phyloP scores from a whole-genome alignment of 345 rosid species.

The Populus davidiana region DNA sequence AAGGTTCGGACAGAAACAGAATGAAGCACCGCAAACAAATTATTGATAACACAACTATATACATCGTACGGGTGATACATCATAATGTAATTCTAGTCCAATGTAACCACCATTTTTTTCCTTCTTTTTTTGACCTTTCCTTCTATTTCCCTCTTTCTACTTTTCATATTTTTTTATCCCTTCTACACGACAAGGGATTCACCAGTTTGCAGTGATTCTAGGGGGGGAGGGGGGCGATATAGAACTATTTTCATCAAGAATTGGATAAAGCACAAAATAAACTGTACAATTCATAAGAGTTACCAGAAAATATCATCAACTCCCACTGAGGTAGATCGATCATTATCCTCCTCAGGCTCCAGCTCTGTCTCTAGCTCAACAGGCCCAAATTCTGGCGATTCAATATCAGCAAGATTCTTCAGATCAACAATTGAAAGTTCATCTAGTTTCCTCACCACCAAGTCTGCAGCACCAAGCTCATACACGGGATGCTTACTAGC shows the following conservation, averaged over 20 bases:
- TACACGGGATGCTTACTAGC: slow-evolving; percentile 90
- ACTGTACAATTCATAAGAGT: slow-evolving; percentile 52
- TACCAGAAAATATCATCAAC: slow-evolving; percentile 78
- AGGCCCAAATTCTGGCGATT: slow-evolving; percentile 59
- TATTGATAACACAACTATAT: background rate
- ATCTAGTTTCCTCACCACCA: slow-evolving; percentile 72
- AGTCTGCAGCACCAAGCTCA: slow-evolving; percentile 90
- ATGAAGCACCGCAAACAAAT: background rate
- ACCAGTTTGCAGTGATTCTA: background rate
- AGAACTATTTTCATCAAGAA: slow-evolving; percentile 27
- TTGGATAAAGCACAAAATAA: slow-evolving; percentile 24
- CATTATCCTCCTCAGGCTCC: slow-evolving; percentile 62
- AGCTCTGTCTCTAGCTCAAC: slow-evolving; percentile 61
- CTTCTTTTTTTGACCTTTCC: background rate
- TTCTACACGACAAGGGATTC: slow-evolving; percentile 23
- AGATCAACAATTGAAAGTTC: slow-evolving; percentile 90
- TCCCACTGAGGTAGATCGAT: slow-evolving; percentile 38
- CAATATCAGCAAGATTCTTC: slow-evolving; percentile 83
- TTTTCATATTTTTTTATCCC: background rate
- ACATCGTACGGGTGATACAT: slow-evolving; percentile 26
- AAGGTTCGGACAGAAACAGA: background rate
- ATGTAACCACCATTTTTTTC: slow-evolving; percentile 27
- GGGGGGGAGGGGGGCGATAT: background rate
- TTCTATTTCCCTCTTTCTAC: background rate
- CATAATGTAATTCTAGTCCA: slow-evolving; percentile 35